Evolutionary conservation across 441 rosid genomes (phyloP), one percentile per base, ranked within the genome.

Genomic region (Mallotus repandus): DNA sequence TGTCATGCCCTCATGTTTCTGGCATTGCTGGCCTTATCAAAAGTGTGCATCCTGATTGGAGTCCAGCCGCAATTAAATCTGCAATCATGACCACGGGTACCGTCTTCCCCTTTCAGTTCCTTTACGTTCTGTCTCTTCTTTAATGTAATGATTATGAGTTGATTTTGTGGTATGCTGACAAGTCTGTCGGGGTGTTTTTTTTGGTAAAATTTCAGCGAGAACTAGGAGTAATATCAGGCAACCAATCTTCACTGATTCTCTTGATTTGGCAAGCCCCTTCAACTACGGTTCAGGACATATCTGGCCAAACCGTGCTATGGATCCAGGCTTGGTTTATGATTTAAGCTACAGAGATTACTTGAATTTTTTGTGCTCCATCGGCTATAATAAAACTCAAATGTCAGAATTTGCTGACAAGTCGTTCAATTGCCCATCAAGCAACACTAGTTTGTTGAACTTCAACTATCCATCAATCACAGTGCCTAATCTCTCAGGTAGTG

Each of bases 1-100:
- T 93, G 97, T 88, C 97, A 43, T 96, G 92, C 75, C 98, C 97
- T 75, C 98, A 91, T 77, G 71, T 91, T 75, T 86, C 97, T 19
- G 97, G 97, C 54, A 81, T 93, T 54, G 89, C 93, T 60, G 97
- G 90, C 62, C 81, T 91, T 63, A 77, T 93, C 69, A 90, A 86
- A 78, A 92, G 84, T 62, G 76, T 84, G 68, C 90, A 88, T 60
- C 88, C 86, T 54, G 62, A 77, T 11, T 89, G 91, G 80, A 88
- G 96, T 81, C 98, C 97, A 43, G 81, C 96, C 59, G 96, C 94
- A 22, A 85, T 91, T 76, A 91, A 84, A 77, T 93, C 97, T 49
- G 97, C 98, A 25, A 91, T 93, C 55, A 91, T 94, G 74, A 93
- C 98, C 25, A 84, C 97, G 0, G 90, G 95, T 89, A 82, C 2